Percentiles rank a stretch among this genome's conserved stretches.
Evolutionary conservation across 176 grass and related monocot genomes (phyloP).

Genomic region (Carex kokanica): DNA sequence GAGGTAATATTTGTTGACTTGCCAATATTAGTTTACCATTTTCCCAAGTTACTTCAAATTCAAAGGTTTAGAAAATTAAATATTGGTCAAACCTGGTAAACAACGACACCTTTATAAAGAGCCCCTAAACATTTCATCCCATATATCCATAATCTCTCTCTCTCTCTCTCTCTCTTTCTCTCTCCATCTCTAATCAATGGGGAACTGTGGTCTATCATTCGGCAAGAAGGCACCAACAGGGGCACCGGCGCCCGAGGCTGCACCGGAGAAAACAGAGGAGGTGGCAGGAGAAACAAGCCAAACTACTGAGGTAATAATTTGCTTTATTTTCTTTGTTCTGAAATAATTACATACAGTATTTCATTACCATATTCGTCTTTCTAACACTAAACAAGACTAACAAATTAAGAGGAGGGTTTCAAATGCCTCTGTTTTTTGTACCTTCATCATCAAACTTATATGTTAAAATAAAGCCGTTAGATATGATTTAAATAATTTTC

Average conservation of each 20-base stretch:
- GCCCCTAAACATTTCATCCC: constrained; percentile 3
- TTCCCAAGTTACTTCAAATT: neutral
- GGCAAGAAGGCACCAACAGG: neutral
- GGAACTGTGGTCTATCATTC: constrained; percentile 14
- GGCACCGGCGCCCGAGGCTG: neutral
- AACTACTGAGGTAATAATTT: constrained; percentile 16
- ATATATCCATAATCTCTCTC: constrained; percentile 1
- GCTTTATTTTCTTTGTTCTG: neutral
- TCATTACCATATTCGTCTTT: neutral
- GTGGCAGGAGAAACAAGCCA: constrained; percentile 14
- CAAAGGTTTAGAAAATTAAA: neutral
- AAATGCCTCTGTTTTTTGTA: no score
- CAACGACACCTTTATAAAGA: constrained; percentile 6
- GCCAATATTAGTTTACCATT: constrained; percentile 9
- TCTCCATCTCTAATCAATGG: neutral
- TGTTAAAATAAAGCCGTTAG: no score
- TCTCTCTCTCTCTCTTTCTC: neutral
- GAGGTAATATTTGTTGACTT: constrained; percentile 11
- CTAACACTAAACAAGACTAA: neutral
- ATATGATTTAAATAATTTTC: no score
- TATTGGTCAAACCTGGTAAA: constrained; percentile 10
- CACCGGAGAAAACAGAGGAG: neutral
- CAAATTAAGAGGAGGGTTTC: no score
- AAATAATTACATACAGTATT: neutral
- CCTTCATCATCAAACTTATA: no score